Conservation (phyloP, 2,329 filamentous ascomycete genomes). For the Corinectria fuckeliana region DNA sequence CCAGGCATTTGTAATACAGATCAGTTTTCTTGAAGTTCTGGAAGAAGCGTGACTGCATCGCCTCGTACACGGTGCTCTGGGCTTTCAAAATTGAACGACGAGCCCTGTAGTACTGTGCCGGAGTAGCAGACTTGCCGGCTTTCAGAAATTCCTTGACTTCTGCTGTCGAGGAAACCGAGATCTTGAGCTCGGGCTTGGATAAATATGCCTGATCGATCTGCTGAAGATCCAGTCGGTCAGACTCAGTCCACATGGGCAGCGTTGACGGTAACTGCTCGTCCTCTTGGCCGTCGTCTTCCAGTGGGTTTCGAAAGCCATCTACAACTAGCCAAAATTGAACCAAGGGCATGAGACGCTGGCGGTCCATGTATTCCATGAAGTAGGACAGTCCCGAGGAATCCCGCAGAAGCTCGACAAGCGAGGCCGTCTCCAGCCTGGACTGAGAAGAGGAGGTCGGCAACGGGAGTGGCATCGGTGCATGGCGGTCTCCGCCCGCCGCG, state of each 20-base stretch:
- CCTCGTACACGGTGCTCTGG: constrained; percentile 83
- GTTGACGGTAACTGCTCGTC: constrained; percentile 70
- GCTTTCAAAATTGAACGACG: constrained; percentile 80
- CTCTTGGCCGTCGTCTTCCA: constrained; percentile 75
- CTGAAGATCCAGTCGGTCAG: constrained; percentile 85
- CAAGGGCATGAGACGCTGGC: constrained; percentile 81
- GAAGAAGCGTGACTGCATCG: constrained; percentile 82
- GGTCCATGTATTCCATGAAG: constrained; percentile 99
- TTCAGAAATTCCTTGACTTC: constrained; percentile 79
- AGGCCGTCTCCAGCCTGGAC: constrained; percentile 76
- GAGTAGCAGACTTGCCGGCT: constrained; percentile 76
- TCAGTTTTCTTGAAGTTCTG: constrained; percentile 90
- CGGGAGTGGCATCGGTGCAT: constrained; percentile 37
- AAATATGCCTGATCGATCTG: constrained; percentile 94
- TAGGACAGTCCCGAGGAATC: constrained; percentile 92
- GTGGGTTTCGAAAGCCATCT: constrained; percentile 90
- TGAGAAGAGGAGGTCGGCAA: constrained; percentile 43
- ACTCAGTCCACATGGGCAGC: constrained; percentile 76
- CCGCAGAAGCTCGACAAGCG: constrained; percentile 84
- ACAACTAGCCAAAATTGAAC: constrained; percentile 99
- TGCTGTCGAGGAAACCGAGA: constrained; percentile 71
- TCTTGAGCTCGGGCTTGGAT: constrained; percentile 79
- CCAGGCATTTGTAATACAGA: constrained; percentile 93
- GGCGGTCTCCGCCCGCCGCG: constrained; percentile 68
- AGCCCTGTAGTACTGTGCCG: constrained; percentile 82